Evolutionary conservation across 192 early-diverging fungal species (phyloP).

Genomic region (Coemansia sp.): DNA sequence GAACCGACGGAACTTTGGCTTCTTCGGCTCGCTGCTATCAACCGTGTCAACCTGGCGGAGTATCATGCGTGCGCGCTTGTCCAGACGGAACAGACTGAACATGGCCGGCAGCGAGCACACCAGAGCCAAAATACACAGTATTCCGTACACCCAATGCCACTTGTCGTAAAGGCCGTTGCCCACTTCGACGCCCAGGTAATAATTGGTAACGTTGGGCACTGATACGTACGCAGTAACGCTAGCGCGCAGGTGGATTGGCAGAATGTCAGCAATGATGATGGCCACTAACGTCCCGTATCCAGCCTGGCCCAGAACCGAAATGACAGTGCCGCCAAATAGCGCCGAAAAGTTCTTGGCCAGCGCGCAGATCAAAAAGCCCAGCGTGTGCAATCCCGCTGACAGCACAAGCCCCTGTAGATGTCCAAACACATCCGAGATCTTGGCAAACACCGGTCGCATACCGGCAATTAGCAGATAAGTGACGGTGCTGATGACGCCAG

Average conservation of each 20-base stretch:
- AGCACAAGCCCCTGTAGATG: slow-evolving; percentile 23
- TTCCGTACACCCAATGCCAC: slow-evolving; percentile 52
- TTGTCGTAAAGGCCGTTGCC: slow-evolving; percentile 20
- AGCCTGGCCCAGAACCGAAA: slow-evolving; percentile 38
- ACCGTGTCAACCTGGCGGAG: slow-evolving; percentile 7
- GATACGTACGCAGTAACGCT: slow-evolving; percentile 37
- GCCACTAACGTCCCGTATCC: slow-evolving; percentile 44
- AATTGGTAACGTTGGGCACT: slow-evolving; percentile 42
- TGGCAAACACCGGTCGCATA: slow-evolving; percentile 36
- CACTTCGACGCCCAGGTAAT: slow-evolving; percentile 44
- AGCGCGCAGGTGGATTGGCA: slow-evolving; percentile 41
- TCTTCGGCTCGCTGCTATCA: not conserved
- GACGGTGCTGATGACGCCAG: slow-evolving; percentile 29
- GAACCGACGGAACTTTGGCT: slow-evolving; percentile 6
- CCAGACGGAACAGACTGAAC: slow-evolving; percentile 21
- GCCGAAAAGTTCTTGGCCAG: slow-evolving; percentile 30
- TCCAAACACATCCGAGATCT: slow-evolving; percentile 41
- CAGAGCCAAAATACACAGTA: slow-evolving; percentile 31
- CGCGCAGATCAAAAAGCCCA: slow-evolving; percentile 39
- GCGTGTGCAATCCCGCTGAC: slow-evolving; percentile 28
- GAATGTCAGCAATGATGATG: slow-evolving; percentile 38
- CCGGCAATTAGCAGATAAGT: slow-evolving; percentile 35
- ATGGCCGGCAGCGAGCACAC: slow-evolving; percentile 34
- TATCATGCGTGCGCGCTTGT: slow-evolving; percentile 25
- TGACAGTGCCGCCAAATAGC: slow-evolving; percentile 43